A percentile compares a stretch with the other conserved stretches of the same genome.
These are phyloP conservation scores for Pestalotiopsis sp. DNA, from an alignment of 2,329 filamentous ascomycete genomes.

Conservation along the genomic window DNA sequence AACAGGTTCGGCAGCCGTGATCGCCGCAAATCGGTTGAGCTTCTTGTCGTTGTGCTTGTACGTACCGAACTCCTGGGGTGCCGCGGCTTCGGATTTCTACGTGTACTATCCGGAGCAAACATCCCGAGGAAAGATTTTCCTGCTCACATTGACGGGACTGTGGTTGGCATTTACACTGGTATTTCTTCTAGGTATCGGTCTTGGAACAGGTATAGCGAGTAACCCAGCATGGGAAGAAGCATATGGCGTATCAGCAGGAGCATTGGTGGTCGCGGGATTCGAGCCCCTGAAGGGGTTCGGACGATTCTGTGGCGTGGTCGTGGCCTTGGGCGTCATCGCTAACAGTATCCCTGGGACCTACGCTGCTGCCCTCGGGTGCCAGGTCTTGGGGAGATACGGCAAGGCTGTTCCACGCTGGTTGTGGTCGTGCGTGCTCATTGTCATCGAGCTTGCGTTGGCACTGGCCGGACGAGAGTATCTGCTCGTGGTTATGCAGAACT, in stretches of 20 bases:
- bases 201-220: conserved; percentile 57
- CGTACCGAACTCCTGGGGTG: conserved; percentile 64
- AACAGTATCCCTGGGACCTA: conserved; percentile 70
- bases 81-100: conserved; percentile 68
- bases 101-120: conserved; percentile 48
- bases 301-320: conserved; percentile 66
- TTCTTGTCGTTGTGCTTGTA: conserved; percentile 73
- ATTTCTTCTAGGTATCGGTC: conserved; percentile 63
- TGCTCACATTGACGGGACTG: conserved; percentile 31
- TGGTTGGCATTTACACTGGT: conserved; percentile 47
- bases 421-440: conserved; percentile 64
- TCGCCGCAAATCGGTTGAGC: conserved; percentile 61
- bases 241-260: conserved; percentile 61
- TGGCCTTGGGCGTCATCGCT: conserved; percentile 65
- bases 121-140: conserved; percentile 45
- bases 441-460: conserved; percentile 61
- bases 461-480: conserved; percentile 63
- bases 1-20: conserved; percentile 50
- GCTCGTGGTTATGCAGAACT: conserved; percentile 68
- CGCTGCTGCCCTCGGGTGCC: conserved; percentile 67
- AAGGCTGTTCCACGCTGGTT: conserved; percentile 62
- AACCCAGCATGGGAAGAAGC: conserved; percentile 58
- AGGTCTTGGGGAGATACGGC: conserved; percentile 63
- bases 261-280: conserved; percentile 66
- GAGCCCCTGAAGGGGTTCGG: conserved; percentile 62